Evolutionary conservation across 805 yeast species (phyloP), one percentile per base, ranked within the genome.

Genomic region (Zygotorulaspora chibaensis): DNA sequence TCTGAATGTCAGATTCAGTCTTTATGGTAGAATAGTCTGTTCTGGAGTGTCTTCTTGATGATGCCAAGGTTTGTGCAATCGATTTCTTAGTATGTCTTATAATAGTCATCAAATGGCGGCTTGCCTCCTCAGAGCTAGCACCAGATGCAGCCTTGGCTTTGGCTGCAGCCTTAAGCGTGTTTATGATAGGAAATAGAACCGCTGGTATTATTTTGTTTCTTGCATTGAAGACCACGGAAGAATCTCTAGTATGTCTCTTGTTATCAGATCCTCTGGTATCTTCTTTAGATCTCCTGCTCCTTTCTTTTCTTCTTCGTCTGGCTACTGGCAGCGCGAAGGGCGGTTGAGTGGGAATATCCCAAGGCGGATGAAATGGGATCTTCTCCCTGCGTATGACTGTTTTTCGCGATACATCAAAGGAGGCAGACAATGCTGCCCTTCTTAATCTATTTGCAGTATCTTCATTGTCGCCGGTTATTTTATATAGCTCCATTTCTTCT

Each of bases 81-180:
- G 64, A 54, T 29, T 49, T 48, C 37, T 61, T 62, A 1, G 69
- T 63, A 30, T 61, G 64, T 28, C 62, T 59, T 9, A 65, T 52
- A 42, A 65, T 62, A 10, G 57, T 48, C 45, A 55, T 51, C 26
- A 65, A 39, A 39, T 62, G 66, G 38, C 43, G 53, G 2, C 59
- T 53, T 6, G 65, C 57, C 29, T 63, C 66, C 39, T 65, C 66
- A 2, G 63, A 58, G 8, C 65, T 54, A 2, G 62, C 62, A n/a
- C 68, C 69, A 18, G 62, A 58, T 2, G 63, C 64, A 3, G 61
- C 60, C 34, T 59, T 62, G 1, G 60, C 58, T 40, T 54, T 61
- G 3, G 69, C 68, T 5, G 69, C 69, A 9, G 63, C 58, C 37
- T 63, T 61, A 26, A 65, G 45, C 5, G 68, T 62, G 10, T 59